Percentiles rank a stretch among this genome's conserved stretches.
Conservation (phyloP, 164 flowering plant species). For the Chimonanthus praecox region DNA sequence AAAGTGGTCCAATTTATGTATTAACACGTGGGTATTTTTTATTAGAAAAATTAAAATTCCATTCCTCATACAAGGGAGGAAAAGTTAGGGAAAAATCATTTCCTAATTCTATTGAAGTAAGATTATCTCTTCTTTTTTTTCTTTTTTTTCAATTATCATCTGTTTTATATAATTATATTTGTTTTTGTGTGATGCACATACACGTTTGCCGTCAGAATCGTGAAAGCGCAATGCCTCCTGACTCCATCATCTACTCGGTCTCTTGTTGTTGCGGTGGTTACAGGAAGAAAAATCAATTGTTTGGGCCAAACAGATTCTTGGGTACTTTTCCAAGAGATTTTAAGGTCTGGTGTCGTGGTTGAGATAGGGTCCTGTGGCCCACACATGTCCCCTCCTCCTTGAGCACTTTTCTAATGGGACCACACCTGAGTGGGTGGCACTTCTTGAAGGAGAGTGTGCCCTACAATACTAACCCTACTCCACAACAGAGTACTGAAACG, state of each 20-base stretch:
- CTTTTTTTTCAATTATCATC: no score
- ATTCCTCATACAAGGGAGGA: background rate
- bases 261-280: slow-evolving; percentile 46
- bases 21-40: no score
- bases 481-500: slow-evolving; percentile 5
- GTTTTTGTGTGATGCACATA: background rate
- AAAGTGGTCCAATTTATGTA: no score
- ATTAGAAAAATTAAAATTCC: no score
- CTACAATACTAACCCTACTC: slow-evolving; percentile 8
- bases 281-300: slow-evolving; percentile 21
- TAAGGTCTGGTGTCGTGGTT: slow-evolving; percentile 65
- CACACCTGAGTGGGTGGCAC: slow-evolving; percentile 9
- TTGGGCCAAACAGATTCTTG: slow-evolving; percentile 11
- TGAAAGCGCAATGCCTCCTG: slow-evolving; percentile 51
- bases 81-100: background rate
- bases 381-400: slow-evolving; percentile 2
- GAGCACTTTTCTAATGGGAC: slow-evolving; percentile 2
- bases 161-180: background rate
- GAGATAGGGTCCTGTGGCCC: slow-evolving; percentile 26
- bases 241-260: slow-evolving; percentile 27
- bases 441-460: slow-evolving; percentile 8
- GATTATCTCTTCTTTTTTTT: no score
- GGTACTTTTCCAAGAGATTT: slow-evolving; percentile 50
- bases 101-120: background rate
- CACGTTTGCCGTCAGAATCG: slow-evolving; percentile 12